These are phyloP conservation scores for Botrytis fabae DNA, from an alignment of 2,329 filamentous ascomycete genomes.

Conservation along the genomic window DNA sequence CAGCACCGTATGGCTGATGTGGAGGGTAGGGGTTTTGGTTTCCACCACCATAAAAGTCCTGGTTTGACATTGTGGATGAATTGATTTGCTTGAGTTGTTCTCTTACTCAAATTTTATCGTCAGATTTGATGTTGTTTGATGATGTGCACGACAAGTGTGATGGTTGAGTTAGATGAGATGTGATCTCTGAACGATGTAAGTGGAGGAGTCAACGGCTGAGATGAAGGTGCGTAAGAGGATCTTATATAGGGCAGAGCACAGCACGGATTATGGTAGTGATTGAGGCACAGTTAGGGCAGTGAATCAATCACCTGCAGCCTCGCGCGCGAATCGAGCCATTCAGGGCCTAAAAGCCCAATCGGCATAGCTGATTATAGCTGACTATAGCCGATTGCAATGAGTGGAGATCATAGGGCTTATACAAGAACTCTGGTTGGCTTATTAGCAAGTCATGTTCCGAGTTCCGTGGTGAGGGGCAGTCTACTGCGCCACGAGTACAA, in stretches of 20 bases:
- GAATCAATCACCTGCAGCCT: constrained; percentile 11
- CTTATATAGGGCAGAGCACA: constrained; percentile 10
- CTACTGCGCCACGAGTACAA: constrained; percentile 10
- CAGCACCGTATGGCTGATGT: constrained; percentile 7
- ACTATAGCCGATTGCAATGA: not conserved
- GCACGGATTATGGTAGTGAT: not conserved
- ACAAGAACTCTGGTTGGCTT: not conserved
- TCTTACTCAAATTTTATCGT: not conserved
- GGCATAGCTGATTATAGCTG: constrained; percentile 4
- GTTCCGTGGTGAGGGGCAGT: constrained; percentile 11
- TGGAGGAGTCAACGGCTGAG: not conserved
- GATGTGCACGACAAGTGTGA: not conserved
- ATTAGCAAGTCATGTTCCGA: not conserved
- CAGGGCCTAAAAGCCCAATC: not conserved
- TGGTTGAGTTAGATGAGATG: not conserved
- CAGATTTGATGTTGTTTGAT: not conserved
- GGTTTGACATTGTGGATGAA: constrained; percentile 8
- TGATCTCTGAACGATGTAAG: not conserved
- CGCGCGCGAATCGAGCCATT: not conserved
- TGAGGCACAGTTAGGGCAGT: constrained; percentile 17
- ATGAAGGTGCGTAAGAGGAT: not conserved
- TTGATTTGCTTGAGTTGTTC: no score
- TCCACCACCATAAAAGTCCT: constrained; percentile 14
- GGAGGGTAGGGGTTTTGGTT: constrained; percentile 1
- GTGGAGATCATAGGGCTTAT: not conserved